Percentiles rank a stretch among this genome's conserved stretches.
Evolutionary conservation across 2,329 filamentous ascomycete genomes (phyloP).

Genomic region (Xylogone sp.): DNA sequence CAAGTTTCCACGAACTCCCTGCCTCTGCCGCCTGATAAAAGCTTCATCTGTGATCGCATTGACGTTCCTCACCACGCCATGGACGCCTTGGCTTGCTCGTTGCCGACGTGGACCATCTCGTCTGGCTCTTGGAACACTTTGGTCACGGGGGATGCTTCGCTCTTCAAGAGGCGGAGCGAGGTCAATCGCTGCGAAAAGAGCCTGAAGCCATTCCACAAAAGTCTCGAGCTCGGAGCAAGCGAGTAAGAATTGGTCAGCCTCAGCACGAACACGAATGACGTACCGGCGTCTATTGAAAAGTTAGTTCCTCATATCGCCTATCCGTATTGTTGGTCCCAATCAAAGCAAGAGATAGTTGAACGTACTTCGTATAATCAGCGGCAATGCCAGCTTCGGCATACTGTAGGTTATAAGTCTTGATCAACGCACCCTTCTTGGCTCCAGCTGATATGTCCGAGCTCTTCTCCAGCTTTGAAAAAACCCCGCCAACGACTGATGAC

Average conservation of each 20-base stretch:
- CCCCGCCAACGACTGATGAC: conserved; percentile 40
- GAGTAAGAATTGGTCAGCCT: conserved; percentile 71
- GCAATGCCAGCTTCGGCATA: conserved; percentile 74
- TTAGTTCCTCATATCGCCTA: not conserved
- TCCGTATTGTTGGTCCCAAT: too few species aligned
- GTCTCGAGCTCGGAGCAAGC: conserved; percentile 61
- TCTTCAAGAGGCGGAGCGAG: conserved; percentile 69
- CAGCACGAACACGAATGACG: conserved; percentile 67
- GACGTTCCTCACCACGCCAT: not conserved
- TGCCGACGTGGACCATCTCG: conserved; percentile 5
- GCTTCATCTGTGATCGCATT: not conserved
- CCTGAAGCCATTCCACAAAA: conserved; percentile 67
- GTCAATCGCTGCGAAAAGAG: conserved; percentile 69
- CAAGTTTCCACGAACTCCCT: not conserved
- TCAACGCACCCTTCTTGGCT: conserved; percentile 50
- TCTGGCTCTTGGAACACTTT: conserved; percentile 48
- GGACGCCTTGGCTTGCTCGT: not conserved
- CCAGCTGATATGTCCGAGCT: conserved; percentile 48
- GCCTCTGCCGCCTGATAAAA: not conserved
- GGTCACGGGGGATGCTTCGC: conserved; percentile 58
- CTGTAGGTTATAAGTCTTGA: conserved; percentile 67
- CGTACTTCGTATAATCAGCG: conserved; percentile 66
- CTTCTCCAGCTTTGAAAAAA: conserved; percentile 44
- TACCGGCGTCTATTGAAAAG: conserved; percentile 47
- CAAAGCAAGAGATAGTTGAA: conserved; percentile 11